phyloP scores from a whole-genome alignment of 768 basidiomycete genomes.

The Leccinellum luteum region DNA sequence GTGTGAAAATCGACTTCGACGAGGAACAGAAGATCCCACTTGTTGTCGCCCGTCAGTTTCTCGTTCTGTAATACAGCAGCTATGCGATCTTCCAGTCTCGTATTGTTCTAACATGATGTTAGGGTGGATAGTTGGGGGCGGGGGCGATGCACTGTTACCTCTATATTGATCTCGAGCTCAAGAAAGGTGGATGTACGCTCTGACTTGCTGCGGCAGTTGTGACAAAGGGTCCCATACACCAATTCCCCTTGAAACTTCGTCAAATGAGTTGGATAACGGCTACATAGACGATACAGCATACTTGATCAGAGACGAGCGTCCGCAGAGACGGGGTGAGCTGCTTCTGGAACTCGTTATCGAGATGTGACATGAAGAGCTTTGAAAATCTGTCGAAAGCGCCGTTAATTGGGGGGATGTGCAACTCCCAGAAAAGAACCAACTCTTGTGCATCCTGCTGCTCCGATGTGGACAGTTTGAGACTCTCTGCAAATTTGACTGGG shows the following conservation, averaged over 20 bases:
- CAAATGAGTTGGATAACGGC: conserved; percentile 1
- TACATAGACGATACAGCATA: conserved; percentile 25
- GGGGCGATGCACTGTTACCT: conserved; percentile 39
- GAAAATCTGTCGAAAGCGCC: conserved; percentile 62
- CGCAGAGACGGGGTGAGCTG: conserved; percentile 62
- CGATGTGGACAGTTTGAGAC: conserved; percentile 71
- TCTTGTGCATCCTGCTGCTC: conserved; percentile 98
- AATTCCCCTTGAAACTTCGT: conserved; percentile 83
- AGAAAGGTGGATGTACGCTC: conserved; percentile 72
- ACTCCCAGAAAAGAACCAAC: conserved; percentile 42
- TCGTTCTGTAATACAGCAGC: conserved; percentile 66
- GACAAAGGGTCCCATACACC: conserved; percentile 78
- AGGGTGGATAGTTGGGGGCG: not conserved
- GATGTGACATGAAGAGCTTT: conserved; percentile 88
- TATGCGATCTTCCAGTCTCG: conserved; percentile 73
- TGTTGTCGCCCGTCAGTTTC: conserved; percentile 75
- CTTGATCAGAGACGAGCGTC: conserved; percentile 74
- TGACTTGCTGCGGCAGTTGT: conserved; percentile 63
- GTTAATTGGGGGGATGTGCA: conserved; percentile 4
- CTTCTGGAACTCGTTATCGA: conserved; percentile 85
- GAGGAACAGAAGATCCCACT: conserved; percentile 41
- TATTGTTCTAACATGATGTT: conserved; percentile 50
- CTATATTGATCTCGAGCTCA: conserved; percentile 85
- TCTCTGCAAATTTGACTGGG: conserved; percentile 81
- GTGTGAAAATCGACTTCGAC: not conserved